A percentile compares a stretch with the other conserved stretches of the same genome.
These are phyloP conservation scores for Ceratonia siliqua DNA, from an alignment of 306 rosid species.

Conservation along the genomic window DNA sequence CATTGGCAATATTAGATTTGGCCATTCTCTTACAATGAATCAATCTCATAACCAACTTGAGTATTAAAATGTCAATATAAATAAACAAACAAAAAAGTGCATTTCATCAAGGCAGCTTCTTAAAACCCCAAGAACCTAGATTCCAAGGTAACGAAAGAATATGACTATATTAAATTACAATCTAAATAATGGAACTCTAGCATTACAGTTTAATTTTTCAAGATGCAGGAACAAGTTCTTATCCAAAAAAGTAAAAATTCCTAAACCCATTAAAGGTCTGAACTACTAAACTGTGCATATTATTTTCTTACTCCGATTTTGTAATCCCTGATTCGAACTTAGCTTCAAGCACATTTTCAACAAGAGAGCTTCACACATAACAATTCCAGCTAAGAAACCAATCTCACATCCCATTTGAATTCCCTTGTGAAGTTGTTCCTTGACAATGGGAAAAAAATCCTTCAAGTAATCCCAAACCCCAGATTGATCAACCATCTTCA, in stretches of 20 bases:
- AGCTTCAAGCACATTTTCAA: slow-evolving; percentile 53
- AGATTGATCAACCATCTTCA: slow-evolving; percentile 49
- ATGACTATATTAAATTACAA: no score
- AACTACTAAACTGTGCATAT: slow-evolving; percentile 43
- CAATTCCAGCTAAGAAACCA: slow-evolving; percentile 61
- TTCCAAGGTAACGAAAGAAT: no score
- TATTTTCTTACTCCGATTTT: slow-evolving; percentile 47
- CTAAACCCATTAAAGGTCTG: slow-evolving; percentile 55
- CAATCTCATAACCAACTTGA: slow-evolving; percentile 18
- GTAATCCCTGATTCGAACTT: slow-evolving; percentile 36
- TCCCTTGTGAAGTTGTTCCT: slow-evolving; percentile 36
- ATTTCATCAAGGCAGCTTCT: slow-evolving; percentile 15
- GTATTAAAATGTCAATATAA: background rate
- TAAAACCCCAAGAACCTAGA: slow-evolving; percentile 6
- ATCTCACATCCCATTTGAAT: slow-evolving; percentile 44
- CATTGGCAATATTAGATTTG: no score
- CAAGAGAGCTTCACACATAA: slow-evolving; percentile 61
- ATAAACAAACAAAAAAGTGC: background rate
- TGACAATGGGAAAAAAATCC: slow-evolving; percentile 54
- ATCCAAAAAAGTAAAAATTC: slow-evolving; percentile 50
- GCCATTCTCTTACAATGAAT: no score
- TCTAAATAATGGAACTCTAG: no score
- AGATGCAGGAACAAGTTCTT: no score
- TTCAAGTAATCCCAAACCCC: slow-evolving; percentile 36
- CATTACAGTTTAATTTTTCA: no score